Conservation (phyloP, 495 filamentous ascomycete species). For the Talaromyces borbonicus region DNA sequence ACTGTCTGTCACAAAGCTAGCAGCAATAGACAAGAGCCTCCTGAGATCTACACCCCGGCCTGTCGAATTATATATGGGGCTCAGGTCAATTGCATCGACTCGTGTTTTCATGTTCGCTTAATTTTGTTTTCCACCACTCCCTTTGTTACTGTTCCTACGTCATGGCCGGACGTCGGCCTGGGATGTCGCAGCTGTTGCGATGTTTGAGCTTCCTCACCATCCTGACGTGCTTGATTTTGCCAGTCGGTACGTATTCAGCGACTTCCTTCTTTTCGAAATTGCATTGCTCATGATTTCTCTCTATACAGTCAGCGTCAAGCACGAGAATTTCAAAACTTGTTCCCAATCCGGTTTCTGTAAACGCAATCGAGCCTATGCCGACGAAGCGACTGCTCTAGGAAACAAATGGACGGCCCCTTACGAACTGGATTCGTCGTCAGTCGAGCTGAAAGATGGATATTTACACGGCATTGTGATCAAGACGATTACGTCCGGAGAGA, state of each 20-base stretch:
- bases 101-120: slow-evolving; percentile 18
- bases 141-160: slow-evolving; percentile 8
- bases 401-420: slow-evolving; percentile 75
- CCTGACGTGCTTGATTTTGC: slow-evolving; percentile 33
- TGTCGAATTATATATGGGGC: slow-evolving; percentile 4
- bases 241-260: slow-evolving; percentile 33
- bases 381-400: slow-evolving; percentile 53
- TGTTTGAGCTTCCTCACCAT: slow-evolving; percentile 37
- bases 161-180: slow-evolving; percentile 36
- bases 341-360: slow-evolving; percentile 92
- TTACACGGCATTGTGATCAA: slow-evolving; percentile 74
- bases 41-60: slow-evolving; percentile 4
- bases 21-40: not conserved
- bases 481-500: slow-evolving; percentile 51
- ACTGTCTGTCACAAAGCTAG: not conserved
- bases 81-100: not conserved
- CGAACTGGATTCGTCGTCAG: slow-evolving; percentile 56
- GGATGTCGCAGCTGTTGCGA: slow-evolving; percentile 47
- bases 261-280: not conserved
- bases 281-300: not conserved
- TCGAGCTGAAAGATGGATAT: slow-evolving; percentile 69
- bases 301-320: slow-evolving; percentile 67
- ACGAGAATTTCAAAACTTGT: slow-evolving; percentile 94
- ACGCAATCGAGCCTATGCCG: slow-evolving; percentile 83
- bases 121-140: slow-evolving; percentile 23